Conservation (phyloP, 139 green algal species). For the Bryopsis sp. region DNA sequence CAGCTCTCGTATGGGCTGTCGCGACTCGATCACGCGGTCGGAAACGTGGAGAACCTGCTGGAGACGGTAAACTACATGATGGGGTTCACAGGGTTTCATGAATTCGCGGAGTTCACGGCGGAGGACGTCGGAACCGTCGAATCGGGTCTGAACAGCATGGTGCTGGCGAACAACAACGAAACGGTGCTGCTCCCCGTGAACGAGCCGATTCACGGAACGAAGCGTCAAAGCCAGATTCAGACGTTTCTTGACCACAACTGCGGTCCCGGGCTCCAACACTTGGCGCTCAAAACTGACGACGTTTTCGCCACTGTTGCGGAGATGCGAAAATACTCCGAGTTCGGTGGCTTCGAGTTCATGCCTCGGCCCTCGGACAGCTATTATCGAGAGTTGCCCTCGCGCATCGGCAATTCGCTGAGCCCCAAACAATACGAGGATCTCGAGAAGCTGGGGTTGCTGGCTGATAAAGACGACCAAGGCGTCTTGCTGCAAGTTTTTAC, state of each 20-base stretch:
- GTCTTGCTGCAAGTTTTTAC: conserved; percentile 94
- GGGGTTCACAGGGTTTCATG: conserved; percentile 83
- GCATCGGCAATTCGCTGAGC: conserved; percentile 58
- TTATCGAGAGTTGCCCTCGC: conserved; percentile 54
- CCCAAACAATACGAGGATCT: conserved; percentile 51
- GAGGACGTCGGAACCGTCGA: conserved; percentile 95
- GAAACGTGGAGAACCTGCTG: conserved; percentile 81
- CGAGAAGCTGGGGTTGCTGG: conserved; percentile 90
- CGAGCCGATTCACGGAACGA: conserved; percentile 90
- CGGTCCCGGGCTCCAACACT: conserved; percentile 90
- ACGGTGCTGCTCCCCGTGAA: conserved; percentile 93
- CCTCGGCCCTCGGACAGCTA: conserved; percentile 68
- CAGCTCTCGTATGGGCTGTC: conserved; percentile 58
- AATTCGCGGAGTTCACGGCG: conserved; percentile 95
- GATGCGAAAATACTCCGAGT: conserved; percentile 53
- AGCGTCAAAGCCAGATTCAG: conserved; percentile 76
- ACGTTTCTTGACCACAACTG: conserved; percentile 98
- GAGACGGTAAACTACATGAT: conserved; percentile 75
- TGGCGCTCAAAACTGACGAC: conserved; percentile 92
- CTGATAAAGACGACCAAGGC: conserved; percentile 94
- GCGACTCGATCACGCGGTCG: conserved; percentile 90
- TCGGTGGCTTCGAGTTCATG: conserved; percentile 78
- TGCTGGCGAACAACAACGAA: conserved; percentile 91
- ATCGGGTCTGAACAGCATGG: conserved; percentile 80
- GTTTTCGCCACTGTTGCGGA: conserved; percentile 81